Evolutionary conservation across 257 asterid species (phyloP), one percentile per base, ranked within the genome.

Genomic region (Coffea eugenioides): DNA sequence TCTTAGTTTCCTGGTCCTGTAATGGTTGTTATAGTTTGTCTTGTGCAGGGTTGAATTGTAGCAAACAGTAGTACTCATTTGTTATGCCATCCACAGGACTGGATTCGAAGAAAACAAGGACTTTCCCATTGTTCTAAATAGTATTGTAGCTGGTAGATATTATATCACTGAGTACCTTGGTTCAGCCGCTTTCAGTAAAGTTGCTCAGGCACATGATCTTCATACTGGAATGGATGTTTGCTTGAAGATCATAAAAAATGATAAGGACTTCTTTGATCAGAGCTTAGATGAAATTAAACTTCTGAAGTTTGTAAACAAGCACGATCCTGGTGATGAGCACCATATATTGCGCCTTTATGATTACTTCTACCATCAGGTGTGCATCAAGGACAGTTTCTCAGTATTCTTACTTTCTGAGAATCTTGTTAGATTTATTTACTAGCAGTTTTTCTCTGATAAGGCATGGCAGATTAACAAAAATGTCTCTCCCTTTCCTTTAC

Each of bases 151-250:
- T 0, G 89, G 97, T 46, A 85, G 97, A 85, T 94, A 94, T 76
- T 87, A 81, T 65, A 89, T 94, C 61, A 87, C 90, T 2, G 97
- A 94, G 64, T 88, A 90, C 79, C 89, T 94, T 1, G 98, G 98
- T 82, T 94, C 97, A 62, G 97, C 97, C 18, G 97, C 97, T 77
- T 94, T 94, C 90, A 94, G 98, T 87, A 87, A 94, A 87, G 98
- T 92, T 48, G 88, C 91, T 79, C 98, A 87, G 87, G 98, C 97
- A 3, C 92, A 85, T 46, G 98, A 94, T 88, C 93, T 92, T 70
- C 82, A 84, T 74, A 83, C 87, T 0, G 97, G 97, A 78, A 80
- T 90, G 82, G 98, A 92, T 57, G 94, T 94, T 85, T 94, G 97
- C 87, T 84, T 94, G 82, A 94, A 94, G 92, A 94, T 94, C 87